Evolutionary conservation across 2,329 filamentous ascomycete genomes (phyloP), one percentile per base, ranked within the genome.

Genomic region (Cladophialophora yegresii): DNA sequence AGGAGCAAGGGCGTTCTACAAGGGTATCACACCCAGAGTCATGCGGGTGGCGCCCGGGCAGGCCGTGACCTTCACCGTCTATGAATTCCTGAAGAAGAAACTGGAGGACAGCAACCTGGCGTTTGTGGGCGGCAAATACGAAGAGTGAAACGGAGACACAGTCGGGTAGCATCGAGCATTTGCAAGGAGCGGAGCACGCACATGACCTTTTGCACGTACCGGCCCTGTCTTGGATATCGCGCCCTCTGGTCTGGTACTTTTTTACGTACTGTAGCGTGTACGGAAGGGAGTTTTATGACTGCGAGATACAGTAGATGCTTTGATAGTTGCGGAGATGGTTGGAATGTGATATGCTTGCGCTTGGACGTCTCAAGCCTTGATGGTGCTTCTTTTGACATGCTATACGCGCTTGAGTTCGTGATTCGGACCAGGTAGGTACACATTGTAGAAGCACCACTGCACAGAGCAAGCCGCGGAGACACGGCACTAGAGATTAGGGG

Each of bases 41-140:
- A 98, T 98, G 92, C 87, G 95, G 74, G 95, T 99, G 60, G 95
- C 95, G 28, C 95, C 95, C 7, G 95, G 95, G 54, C 95, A 99
- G 82, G 95, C 87, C 20, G 87, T 89, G 51, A 89, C 87, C 2
- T 89, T 89, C 71, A 88, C 78, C 1, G 89, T 93, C 70, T 93
- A 93, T 77, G 90, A 93, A 77, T 92, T 76, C 76, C 79, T 93
- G 66, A 91, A 88, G 80, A 85, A 87, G 66, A 87, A 86, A 77
- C 78, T 93, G 69, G 90, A 93, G 80, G 82, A 79, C 73, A 88
- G 85, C 73, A 83, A 80, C 58, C 84, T 86, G 67, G 75, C 85
- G 20, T 80, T 85, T 45, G 78, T 89, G 54, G 87, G 85, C 55
- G 85, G 84, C 66, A 84, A 83, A 66, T 92, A 85, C 73, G 88